Evolutionary conservation across 768 basidiomycete genomes (phyloP).

Genomic region (Krasilnikovozyma curviuscula): DNA sequence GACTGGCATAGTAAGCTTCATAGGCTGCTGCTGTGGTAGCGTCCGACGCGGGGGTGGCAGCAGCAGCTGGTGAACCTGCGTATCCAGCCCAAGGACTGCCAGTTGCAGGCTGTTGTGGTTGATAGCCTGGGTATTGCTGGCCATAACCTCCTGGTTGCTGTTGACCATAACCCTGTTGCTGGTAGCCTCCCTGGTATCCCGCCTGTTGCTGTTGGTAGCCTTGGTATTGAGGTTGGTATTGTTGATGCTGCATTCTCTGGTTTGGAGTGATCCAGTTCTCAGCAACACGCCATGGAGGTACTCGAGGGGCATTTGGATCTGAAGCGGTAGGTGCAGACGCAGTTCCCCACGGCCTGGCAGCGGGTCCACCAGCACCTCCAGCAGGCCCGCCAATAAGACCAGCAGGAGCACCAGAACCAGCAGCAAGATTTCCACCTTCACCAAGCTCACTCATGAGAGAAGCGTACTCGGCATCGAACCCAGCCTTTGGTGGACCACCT

Average conservation of each 20-base stretch:
- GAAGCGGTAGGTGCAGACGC: background rate
- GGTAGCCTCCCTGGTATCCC: background rate
- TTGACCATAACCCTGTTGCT: background rate
- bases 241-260: constrained; percentile 3
- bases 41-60: background rate
- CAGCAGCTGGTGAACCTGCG: background rate
- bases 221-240: background rate
- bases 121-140: background rate
- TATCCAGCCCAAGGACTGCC: background rate
- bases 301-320: background rate
- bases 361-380: background rate
- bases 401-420: constrained; percentile 20
- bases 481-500: constrained; percentile 37
- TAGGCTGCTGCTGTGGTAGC: background rate
- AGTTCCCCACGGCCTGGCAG: background rate
- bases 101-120: background rate
- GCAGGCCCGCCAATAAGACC: constrained; percentile 12
- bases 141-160: background rate
- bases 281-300: constrained; percentile 9
- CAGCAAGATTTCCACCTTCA: constrained; percentile 44
- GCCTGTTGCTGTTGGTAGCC: background rate
- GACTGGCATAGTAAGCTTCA: background rate
- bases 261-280: constrained; percentile 11
- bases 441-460: constrained; percentile 95
- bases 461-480: constrained; percentile 95